Percentiles rank a stretch among this genome's conserved stretches.
Evolutionary conservation across 768 basidiomycete genomes (phyloP).

Genomic region (Basidioascus undulatus): DNA sequence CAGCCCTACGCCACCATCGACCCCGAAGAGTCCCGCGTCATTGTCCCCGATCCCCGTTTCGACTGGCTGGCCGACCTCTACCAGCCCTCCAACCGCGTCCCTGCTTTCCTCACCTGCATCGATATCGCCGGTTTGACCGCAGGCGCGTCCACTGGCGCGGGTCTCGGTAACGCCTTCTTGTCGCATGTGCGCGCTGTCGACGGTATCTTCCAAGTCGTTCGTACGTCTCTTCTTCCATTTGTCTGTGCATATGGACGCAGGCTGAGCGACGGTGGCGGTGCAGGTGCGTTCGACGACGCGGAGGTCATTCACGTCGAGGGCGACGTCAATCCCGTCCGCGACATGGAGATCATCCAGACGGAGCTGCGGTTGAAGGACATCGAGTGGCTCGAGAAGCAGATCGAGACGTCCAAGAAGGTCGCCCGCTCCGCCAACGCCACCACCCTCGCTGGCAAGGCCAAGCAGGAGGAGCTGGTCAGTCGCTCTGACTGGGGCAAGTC

Average conservation of each 20-base stretch:
- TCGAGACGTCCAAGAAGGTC: conserved; percentile 44
- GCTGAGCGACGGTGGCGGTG: neutral
- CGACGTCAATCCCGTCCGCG: conserved; percentile 79
- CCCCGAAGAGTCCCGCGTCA: conserved; percentile 74
- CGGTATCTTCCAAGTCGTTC: conserved; percentile 94
- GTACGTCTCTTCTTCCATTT: conserved; percentile 18
- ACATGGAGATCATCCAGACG: conserved; percentile 91
- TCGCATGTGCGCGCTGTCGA: conserved; percentile 95
- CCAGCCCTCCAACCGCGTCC: conserved; percentile 67
- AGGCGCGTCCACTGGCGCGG: conserved; percentile 94
- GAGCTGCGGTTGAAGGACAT: conserved; percentile 92
- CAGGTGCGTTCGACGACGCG: conserved; percentile 76
- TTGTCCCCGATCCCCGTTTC: conserved; percentile 79
- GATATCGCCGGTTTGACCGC: conserved; percentile 96
- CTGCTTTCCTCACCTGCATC: conserved; percentile 88
- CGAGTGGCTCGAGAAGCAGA: conserved; percentile 86
- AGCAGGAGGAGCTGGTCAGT: conserved; percentile 80
- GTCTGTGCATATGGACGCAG: neutral
- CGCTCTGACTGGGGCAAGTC: neutral
- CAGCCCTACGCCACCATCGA: conserved; percentile 32
- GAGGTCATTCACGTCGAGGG: conserved; percentile 99
- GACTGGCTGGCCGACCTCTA: conserved; percentile 81
- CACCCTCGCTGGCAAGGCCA: conserved; percentile 76
- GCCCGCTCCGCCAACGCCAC: conserved; percentile 41
- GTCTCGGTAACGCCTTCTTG: conserved; percentile 90